phyloP scores from a whole-genome alignment of 2,329 filamentous ascomycete genomes.

The Fusarium luffae region DNA sequence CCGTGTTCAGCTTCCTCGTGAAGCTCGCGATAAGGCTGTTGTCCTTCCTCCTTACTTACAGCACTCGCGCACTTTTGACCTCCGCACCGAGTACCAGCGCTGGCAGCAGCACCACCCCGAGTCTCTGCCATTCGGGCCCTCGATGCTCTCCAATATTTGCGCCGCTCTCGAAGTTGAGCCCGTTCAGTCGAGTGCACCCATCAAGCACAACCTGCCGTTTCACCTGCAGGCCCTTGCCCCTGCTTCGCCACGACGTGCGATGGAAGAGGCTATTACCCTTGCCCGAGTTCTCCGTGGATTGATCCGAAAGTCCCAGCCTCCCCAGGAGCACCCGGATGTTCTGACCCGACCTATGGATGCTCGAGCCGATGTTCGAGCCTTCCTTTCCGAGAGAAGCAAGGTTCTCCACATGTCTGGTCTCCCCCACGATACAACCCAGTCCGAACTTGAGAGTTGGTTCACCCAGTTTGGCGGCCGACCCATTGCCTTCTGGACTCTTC shows the following conservation, averaged over 20 bases:
- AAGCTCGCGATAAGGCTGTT: slow-evolving; percentile 97
- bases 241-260: slow-evolving; percentile 92
- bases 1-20: slow-evolving; percentile 94
- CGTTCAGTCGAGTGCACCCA: slow-evolving; percentile 95
- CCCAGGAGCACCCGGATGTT: slow-evolving; percentile 93
- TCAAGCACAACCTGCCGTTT: slow-evolving; percentile 98
- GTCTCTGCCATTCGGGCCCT: slow-evolving; percentile 94
- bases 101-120: slow-evolving; percentile 99
- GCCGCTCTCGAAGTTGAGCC: slow-evolving; percentile 97
- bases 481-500: slow-evolving; percentile 98
- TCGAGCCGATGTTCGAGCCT: slow-evolving; percentile 93
- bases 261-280: slow-evolving; percentile 97
- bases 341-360: slow-evolving; percentile 96
- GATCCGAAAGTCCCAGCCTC: slow-evolving; percentile 94
- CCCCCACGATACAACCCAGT: slow-evolving; percentile 97
- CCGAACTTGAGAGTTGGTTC: slow-evolving; percentile 99
- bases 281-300: slow-evolving; percentile 91
- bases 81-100: slow-evolving; percentile 96
- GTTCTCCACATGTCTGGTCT: slow-evolving; percentile 97
- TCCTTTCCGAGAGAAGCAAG: slow-evolving; percentile 95
- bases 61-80: slow-evolving; percentile 96
- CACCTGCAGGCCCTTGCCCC: slow-evolving; percentile 96
- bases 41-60: slow-evolving; percentile 96
- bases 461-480: slow-evolving; percentile 97
- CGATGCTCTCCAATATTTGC: slow-evolving; percentile 96